Conservation (phyloP, 1,139 yeast genomes). For the Pneumocystis murina region DNA sequence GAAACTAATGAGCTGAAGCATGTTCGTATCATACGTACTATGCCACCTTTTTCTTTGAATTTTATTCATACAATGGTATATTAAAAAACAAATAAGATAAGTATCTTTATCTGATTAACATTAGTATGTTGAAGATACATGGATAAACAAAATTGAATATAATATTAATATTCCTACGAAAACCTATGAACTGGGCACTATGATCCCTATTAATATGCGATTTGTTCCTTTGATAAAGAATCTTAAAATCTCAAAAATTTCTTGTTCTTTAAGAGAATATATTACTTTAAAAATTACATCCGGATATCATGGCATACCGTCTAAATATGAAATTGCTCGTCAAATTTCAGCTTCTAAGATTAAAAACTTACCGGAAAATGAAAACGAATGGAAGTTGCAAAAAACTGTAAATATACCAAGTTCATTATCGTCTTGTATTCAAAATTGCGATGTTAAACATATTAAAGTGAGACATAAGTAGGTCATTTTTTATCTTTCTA, state of each 20-base stretch:
- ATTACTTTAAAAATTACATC: slow-evolving; percentile 46
- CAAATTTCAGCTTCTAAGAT: slow-evolving; percentile 26
- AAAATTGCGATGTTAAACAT: slow-evolving; percentile 56
- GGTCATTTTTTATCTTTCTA: background rate
- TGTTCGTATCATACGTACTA: slow-evolving; percentile 70
- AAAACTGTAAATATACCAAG: slow-evolving; percentile 51
- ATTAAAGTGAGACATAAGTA: slow-evolving; percentile 55
- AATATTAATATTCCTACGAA: slow-evolving; percentile 72
- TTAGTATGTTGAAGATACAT: slow-evolving; percentile 72
- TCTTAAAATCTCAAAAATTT: slow-evolving; percentile 54
- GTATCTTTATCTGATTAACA: background rate
- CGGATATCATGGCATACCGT: slow-evolving; percentile 24
- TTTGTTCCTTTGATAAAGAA: slow-evolving; percentile 76
- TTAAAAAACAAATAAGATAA: background rate
- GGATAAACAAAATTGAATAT: slow-evolving; percentile 93
- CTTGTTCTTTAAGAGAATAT: slow-evolving; percentile 51
- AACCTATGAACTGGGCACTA: slow-evolving; percentile 81
- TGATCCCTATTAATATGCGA: slow-evolving; percentile 51
- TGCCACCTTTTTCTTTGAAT: slow-evolving; percentile 78
- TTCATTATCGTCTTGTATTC: slow-evolving; percentile 59
- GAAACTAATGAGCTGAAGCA: slow-evolving; percentile 25
- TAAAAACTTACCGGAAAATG: slow-evolving; percentile 37
- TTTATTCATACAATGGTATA: slow-evolving; percentile 59
- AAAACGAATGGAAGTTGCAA: slow-evolving; percentile 50
- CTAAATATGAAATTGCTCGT: slow-evolving; percentile 20